phyloP scores from a whole-genome alignment of 2,329 filamentous ascomycete genomes.

The Sporothrix euskadiensis region DNA sequence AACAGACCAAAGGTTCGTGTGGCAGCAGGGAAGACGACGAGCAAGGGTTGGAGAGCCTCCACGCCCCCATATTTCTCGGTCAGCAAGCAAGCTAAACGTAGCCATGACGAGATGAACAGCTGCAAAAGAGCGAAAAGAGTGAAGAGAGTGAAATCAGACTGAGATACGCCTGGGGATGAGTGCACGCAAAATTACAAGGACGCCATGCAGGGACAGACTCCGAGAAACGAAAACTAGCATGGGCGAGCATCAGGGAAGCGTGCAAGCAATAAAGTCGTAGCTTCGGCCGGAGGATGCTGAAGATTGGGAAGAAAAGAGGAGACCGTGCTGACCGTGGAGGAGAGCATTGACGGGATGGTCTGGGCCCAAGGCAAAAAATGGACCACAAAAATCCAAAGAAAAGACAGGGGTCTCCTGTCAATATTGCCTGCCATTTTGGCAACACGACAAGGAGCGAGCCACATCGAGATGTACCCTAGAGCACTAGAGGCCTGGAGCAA shows the following conservation, averaged over 20 bases:
- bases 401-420: not conserved
- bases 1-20: constrained; percentile 16
- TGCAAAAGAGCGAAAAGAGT: not conserved
- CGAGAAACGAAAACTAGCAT: not conserved
- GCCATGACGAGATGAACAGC: not conserved
- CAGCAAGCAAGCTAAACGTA: not conserved
- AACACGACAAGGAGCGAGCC: constrained; percentile 9
- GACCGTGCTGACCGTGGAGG: not conserved
- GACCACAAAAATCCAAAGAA: not conserved
- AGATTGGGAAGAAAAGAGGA: not conserved
- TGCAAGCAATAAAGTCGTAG: constrained; percentile 16
- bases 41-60: not conserved
- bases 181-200: constrained; percentile 1
- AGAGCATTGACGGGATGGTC: not conserved
- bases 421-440: constrained; percentile 19
- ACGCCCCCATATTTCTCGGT: not conserved
- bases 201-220: not conserved
- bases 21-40: not conserved
- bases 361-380: not conserved
- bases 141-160: not conserved
- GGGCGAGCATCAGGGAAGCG: not conserved
- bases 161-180: not conserved
- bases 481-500: not conserved
- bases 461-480: constrained; percentile 2
- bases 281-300: not conserved